These are phyloP conservation scores for Lenwebbia sp. DNA, from an alignment of 345 rosid genomes.

Conservation along the genomic window DNA sequence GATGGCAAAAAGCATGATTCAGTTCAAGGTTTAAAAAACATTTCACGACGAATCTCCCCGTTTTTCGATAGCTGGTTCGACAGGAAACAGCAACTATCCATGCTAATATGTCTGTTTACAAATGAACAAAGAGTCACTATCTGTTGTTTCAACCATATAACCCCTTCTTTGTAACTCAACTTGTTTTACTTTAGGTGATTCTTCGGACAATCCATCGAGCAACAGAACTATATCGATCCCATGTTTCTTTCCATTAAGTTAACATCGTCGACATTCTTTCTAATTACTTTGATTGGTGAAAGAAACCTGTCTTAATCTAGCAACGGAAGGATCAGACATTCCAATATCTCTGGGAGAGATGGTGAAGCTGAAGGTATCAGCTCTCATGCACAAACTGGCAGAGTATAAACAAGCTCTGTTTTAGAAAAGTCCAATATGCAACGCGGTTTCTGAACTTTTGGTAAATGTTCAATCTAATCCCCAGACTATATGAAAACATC, in stretches of 20 bases:
- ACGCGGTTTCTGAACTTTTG: rapidly evolving
- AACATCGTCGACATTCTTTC: not conserved
- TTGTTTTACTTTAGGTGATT: not conserved
- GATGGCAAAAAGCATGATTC: not conserved
- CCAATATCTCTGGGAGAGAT: not conserved
- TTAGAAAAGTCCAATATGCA: not conserved
- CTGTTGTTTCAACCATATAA: not conserved
- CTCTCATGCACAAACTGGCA: not conserved
- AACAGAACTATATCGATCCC: not conserved
- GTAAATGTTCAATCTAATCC: not conserved
- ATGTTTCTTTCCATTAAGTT: not conserved
- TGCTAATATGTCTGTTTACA: not conserved
- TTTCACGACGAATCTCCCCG: not conserved
- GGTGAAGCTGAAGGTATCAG: not conserved
- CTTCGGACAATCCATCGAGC: not conserved
- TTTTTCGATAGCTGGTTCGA: not conserved
- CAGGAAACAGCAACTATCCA: not conserved
- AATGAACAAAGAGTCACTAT: not conserved
- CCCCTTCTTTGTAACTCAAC: not conserved
- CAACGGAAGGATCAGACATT: not conserved
- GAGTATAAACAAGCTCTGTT: not conserved
- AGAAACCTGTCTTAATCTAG: not conserved
- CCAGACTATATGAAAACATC: not conserved
- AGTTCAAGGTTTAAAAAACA: not conserved
- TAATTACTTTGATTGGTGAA: not conserved